phyloP scores from a whole-genome alignment of 108 stramenopile genomes.

The Halocafeteria seosinensis region DNA sequence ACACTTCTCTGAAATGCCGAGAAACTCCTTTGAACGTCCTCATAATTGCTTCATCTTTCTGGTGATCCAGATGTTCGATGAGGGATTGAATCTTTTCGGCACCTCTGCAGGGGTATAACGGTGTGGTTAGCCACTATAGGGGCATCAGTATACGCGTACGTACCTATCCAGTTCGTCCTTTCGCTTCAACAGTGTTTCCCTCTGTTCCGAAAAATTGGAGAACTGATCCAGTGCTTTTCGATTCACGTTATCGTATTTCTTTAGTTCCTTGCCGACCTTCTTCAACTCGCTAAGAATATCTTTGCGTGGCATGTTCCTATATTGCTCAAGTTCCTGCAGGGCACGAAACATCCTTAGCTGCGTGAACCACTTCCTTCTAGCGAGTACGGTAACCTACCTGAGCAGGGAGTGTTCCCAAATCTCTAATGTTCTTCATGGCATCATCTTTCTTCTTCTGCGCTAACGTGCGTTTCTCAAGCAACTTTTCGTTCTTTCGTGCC shows the following conservation, averaged over 20 bases:
- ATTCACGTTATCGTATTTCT: slow-evolving; percentile 92
- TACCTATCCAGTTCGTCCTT: slow-evolving; percentile 74
- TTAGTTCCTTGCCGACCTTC: slow-evolving; percentile 64
- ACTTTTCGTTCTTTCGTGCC: background rate
- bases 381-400: too few species aligned
- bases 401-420: slow-evolving; percentile 69
- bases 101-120: too few species aligned
- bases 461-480: slow-evolving; percentile 51
- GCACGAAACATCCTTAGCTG: too few species aligned
- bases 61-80: slow-evolving; percentile 70
- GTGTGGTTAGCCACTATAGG: too few species aligned
- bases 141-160: too few species aligned
- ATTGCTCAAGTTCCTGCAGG: slow-evolving; percentile 52
- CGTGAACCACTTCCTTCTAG: too few species aligned
- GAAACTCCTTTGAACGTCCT: slow-evolving; percentile 88
- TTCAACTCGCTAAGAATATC: slow-evolving; percentile 63
- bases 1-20: slow-evolving; percentile 84
- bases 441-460: slow-evolving; percentile 57
- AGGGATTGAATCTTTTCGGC: slow-evolving; percentile 73
- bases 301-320: slow-evolving; percentile 46
- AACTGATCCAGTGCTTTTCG: slow-evolving; percentile 98
- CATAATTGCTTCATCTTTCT: slow-evolving; percentile 97
- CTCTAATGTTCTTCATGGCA: slow-evolving; percentile 70
- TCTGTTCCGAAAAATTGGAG: slow-evolving; percentile 85
- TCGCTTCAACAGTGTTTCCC: slow-evolving; percentile 62